These are phyloP conservation scores for Candida corydali DNA, from an alignment of 805 yeast species.

Conservation along the genomic window DNA sequence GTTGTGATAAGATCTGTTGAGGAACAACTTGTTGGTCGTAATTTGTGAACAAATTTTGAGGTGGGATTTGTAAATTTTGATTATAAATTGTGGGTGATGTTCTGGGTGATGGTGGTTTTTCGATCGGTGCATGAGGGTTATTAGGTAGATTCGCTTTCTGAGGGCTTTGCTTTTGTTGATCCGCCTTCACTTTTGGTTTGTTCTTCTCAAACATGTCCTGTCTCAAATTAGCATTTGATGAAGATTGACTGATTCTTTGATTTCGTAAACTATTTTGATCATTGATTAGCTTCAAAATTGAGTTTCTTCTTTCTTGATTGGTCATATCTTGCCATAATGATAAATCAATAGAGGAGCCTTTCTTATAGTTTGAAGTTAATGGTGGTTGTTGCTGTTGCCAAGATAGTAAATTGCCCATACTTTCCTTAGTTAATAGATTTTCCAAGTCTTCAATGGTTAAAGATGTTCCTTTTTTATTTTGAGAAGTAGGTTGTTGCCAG, in stretches of 20 bases:
- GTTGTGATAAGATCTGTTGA: constrained; percentile 1
- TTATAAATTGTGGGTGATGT: constrained; percentile 25
- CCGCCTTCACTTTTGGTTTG: too few species aligned
- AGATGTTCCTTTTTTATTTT: constrained; percentile 18
- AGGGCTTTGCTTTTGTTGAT: constrained; percentile 5
- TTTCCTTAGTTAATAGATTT: constrained; percentile 26
- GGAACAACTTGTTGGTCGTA: constrained; percentile 1
- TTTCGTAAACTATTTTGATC: constrained; percentile 23
- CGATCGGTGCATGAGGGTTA: constrained; percentile 23
- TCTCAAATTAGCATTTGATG: constrained; percentile 21
- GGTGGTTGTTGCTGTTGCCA: constrained; percentile 20
- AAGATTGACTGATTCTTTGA: constrained; percentile 10
- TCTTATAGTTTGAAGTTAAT: constrained; percentile 18
- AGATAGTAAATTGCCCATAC: constrained; percentile 24
- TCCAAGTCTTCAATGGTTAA: constrained; percentile 18
- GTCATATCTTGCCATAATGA: constrained; percentile 26
- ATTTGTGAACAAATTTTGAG: not conserved
- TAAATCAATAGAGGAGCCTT: constrained; percentile 22
- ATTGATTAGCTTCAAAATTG: constrained; percentile 32
- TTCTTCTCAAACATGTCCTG: constrained; percentile 36
- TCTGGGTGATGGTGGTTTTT: constrained; percentile 39
- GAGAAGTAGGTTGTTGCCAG: constrained; percentile 7
- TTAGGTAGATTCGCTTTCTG: constrained; percentile 32
- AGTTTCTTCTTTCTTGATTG: constrained; percentile 36
- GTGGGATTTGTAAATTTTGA: constrained; percentile 2